Conservation (phyloP, 2,329 filamentous ascomycete species). For the Curvularia sp. region DNA sequence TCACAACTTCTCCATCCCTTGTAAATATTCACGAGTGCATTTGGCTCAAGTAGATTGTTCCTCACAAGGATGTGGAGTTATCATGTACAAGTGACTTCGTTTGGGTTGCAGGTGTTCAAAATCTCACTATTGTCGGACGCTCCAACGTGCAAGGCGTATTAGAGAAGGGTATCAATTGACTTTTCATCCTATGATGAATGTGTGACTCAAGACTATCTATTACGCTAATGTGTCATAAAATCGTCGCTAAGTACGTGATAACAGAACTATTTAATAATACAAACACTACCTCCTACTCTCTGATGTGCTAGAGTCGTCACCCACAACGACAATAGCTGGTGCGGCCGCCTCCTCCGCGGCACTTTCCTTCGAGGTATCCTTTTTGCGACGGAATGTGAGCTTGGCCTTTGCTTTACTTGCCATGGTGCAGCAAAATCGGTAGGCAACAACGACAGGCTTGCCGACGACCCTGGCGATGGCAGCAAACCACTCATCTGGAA, state of each 20-base stretch:
- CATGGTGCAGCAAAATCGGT: constrained; percentile 22
- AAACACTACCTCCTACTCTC: constrained; percentile 8
- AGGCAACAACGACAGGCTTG: constrained; percentile 32
- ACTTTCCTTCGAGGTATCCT: constrained; percentile 19
- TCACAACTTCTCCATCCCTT: too few species aligned
- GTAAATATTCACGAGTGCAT: too few species aligned
- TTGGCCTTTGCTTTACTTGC: constrained; percentile 21
- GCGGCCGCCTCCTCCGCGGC: constrained; percentile 26
- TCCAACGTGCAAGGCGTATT: too few species aligned
- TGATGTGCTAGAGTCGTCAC: constrained; percentile 11
- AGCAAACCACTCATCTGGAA: constrained; percentile 56
- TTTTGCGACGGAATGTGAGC: constrained; percentile 27
- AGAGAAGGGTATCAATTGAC: not conserved
- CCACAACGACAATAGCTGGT: constrained; percentile 29
- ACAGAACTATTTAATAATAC: not conserved
- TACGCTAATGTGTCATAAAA: not conserved
- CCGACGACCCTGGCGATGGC: constrained; percentile 29
- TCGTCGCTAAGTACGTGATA: not conserved
- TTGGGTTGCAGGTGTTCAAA: too few species aligned
- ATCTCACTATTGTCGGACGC: too few species aligned
- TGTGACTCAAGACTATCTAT: not conserved
- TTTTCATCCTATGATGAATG: not conserved
- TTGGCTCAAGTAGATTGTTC: too few species aligned
- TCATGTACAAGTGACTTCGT: too few species aligned
- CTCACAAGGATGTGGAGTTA: too few species aligned